Conservation (phyloP, 2,329 filamentous ascomycete species). For the Aspergillus fumigatus region DNA sequence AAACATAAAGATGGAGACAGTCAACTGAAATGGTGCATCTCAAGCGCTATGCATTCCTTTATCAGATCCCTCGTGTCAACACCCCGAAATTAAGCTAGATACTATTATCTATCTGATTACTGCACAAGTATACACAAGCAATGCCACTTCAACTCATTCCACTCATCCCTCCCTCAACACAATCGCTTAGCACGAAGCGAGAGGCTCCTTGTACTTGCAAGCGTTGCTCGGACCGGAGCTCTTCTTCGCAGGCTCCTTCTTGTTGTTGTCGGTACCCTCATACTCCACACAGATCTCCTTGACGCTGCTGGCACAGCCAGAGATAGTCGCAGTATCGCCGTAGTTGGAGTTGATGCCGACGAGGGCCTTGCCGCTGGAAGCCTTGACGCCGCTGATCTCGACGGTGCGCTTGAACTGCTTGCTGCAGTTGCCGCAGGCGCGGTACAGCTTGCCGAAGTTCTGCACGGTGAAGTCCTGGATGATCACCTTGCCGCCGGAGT, state of each 20-base stretch:
- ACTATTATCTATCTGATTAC: too few relatives aligned
- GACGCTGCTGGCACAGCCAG: conserved; percentile 24
- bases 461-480: conserved; percentile 38
- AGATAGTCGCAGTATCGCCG: conserved; percentile 30
- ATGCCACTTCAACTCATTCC: neutral
- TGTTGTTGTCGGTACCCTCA: conserved; percentile 17
- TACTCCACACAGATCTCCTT: conserved; percentile 33
- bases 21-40: too few relatives aligned
- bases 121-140: neutral
- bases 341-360: conserved; percentile 40
- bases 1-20: too few relatives aligned
- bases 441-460: conserved; percentile 44
- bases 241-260: conserved; percentile 2
- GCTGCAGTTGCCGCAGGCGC: conserved; percentile 45
- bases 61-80: too few relatives aligned
- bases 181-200: neutral
- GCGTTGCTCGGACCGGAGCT: neutral
- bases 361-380: conserved; percentile 23
- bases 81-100: too few relatives aligned
- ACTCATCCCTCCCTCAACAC: too few relatives aligned
- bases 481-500: conserved; percentile 27
- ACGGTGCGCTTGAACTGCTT: conserved; percentile 28
- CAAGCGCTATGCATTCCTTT: too few relatives aligned
- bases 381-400: conserved; percentile 28
- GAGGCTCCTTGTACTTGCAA: neutral